Percentiles rank a stretch among this genome's conserved stretches.
Conservation (phyloP, 2,329 filamentous ascomycete species). For the Thyridium curvatum region DNA sequence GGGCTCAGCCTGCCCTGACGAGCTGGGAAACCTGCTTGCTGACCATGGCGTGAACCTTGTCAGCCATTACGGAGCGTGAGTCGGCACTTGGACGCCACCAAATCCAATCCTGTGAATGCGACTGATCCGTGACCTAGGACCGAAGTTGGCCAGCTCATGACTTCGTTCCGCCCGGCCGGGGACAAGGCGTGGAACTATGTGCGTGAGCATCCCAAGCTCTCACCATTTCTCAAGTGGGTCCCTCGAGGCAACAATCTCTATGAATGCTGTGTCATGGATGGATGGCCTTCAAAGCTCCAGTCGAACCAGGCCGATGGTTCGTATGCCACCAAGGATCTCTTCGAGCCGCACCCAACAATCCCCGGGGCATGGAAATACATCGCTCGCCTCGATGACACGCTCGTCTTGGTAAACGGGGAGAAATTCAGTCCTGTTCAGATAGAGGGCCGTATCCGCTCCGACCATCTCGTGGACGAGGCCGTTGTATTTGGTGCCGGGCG, state of each 20-base stretch:
- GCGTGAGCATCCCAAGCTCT: constrained; percentile 34
- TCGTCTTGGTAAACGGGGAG: constrained; percentile 41
- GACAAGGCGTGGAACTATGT: constrained; percentile 59
- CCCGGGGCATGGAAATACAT: constrained; percentile 28
- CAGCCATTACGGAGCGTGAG: constrained; percentile 50
- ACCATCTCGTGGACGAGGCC: constrained; percentile 22
- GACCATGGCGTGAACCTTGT: constrained; percentile 47
- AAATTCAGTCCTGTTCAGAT: constrained; percentile 36
- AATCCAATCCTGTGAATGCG: no score
- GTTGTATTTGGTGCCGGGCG: constrained; percentile 25
- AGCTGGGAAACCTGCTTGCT: constrained; percentile 48
- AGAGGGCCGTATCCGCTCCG: constrained; percentile 24
- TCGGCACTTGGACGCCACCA: no score
- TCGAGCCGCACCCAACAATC: constrained; percentile 24
- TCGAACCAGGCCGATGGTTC: constrained; percentile 18
- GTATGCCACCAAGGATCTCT: constrained; percentile 29
- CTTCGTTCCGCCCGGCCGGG: constrained; percentile 42
- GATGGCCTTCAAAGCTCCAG: constrained; percentile 26
- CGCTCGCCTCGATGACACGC: constrained; percentile 26
- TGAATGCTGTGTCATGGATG: constrained; percentile 28
- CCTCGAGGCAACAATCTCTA: constrained; percentile 26
- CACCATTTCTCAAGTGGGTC: constrained; percentile 24
- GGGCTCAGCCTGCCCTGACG: constrained; percentile 53
- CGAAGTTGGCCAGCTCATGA: constrained; percentile 57
- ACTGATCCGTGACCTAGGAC: constrained; percentile 23